Evolutionary conservation across 2,329 filamentous ascomycete genomes (phyloP), one percentile per base, ranked within the genome.

Genomic region (Periconia digitata): DNA sequence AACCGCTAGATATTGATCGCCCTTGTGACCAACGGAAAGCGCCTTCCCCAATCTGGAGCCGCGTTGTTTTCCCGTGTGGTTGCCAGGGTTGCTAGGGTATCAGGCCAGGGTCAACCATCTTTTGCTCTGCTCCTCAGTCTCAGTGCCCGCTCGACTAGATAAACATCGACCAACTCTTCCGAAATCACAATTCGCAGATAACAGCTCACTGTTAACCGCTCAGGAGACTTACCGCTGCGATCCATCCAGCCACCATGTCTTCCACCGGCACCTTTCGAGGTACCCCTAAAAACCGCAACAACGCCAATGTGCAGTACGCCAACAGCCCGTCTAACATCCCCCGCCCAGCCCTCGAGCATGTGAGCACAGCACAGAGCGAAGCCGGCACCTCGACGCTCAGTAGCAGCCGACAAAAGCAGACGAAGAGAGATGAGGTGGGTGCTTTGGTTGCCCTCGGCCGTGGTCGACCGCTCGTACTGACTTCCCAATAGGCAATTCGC

Each of bases 401-500:
- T 76, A 89, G 91, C 62, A 97, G 92, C 74, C 85, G 94, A 68
- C 89, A 94, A 74, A 96, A 96, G 77, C 92, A 96, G 80, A 87
- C 86, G 61, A 97, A 97, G 78, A 86, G 92, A 74, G 94, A 99
- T 86, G 94, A 99, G 88, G 94, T 99, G 79, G 66, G 83, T 78
- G 56, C 35, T 40, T 42, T 50, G 22, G 32, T 24, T 38, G 36
- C 36, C 42, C 44, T 34, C 5, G 10, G 16, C 18, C 27, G 6
- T 6, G 15, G 6, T 16, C 42, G 20, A 21, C 35, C 32, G 51
- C 51, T 56, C 53, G 50, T 55, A 46, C 58, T 53, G 49, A 54
- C 49, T 35, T 39, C 32, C 4, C 8, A 37, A 51, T 69, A 97
- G 94, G 94, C 94, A 44, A 97, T 99, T 70, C 90, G 94, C 66